Percentiles rank a stretch among this genome's conserved stretches.
These are phyloP conservation scores for Candida manassasensis DNA, from an alignment of 805 yeast species.

Conservation along the genomic window DNA sequence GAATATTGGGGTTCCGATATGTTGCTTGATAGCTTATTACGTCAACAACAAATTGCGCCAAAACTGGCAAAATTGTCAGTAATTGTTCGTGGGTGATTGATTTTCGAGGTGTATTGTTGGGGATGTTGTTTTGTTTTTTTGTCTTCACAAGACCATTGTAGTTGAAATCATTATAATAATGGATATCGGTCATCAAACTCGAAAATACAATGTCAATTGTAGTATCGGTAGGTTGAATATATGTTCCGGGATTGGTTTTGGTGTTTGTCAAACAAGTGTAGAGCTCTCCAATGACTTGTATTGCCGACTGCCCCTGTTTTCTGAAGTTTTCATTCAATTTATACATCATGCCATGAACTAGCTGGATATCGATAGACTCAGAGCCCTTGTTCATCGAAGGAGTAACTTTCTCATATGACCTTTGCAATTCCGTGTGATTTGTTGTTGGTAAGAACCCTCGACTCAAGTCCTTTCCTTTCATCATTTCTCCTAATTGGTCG, in stretches of 20 bases:
- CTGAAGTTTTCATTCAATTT: constrained; percentile 24
- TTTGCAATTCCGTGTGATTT: constrained; percentile 3
- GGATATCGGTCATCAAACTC: constrained; percentile 23
- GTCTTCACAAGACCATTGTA: constrained; percentile 14
- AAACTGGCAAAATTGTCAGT: constrained; percentile 14
- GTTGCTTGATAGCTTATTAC: neutral
- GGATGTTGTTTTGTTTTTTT: constrained; percentile 11
- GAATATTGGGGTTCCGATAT: neutral
- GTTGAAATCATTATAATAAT: constrained; percentile 25
- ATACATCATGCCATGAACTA: constrained; percentile 31
- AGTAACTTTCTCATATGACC: no score
- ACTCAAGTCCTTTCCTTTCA: constrained; percentile 5
- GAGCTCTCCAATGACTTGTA: constrained; percentile 23
- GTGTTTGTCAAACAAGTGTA: constrained; percentile 18
- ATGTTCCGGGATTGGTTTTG: constrained; percentile 12
- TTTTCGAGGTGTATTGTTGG: constrained; percentile 22
- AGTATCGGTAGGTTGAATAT: constrained; percentile 21
- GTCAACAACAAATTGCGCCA: constrained; percentile 18
- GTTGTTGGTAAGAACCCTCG: constrained; percentile 6
- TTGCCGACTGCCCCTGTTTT: constrained; percentile 14
- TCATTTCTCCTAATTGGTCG: no score
- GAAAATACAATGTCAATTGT: constrained; percentile 28
- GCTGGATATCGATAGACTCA: constrained; percentile 22
- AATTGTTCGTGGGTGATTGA: constrained; percentile 24
- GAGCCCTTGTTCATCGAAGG: no score